Evolutionary conservation across 495 filamentous ascomycete genomes (phyloP).

Genomic region (Pseudomonodictys pantanalensis): DNA sequence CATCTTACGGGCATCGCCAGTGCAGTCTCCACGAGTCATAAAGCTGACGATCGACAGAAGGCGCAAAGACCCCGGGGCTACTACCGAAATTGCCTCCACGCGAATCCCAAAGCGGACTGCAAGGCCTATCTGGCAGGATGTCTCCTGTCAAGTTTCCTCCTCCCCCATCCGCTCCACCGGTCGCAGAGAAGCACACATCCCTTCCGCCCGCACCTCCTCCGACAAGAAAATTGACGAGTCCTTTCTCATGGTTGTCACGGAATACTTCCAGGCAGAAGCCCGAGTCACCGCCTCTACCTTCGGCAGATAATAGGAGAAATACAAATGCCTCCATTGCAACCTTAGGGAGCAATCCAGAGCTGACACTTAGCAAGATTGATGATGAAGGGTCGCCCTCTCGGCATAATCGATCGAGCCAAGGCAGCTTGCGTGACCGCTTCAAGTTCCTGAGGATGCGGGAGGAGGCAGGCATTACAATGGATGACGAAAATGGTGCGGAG

Average conservation of each 20-base stretch:
- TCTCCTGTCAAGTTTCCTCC: conserved; percentile 32
- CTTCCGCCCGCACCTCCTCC: conserved; percentile 41
- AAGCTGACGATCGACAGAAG: conserved; percentile 20
- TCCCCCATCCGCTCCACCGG: conserved; percentile 23
- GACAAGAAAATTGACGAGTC: conserved; percentile 68
- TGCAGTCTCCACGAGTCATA: neutral
- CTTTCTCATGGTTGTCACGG: conserved; percentile 83
- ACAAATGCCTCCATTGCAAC: conserved; percentile 74
- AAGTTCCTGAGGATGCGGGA: conserved; percentile 78
- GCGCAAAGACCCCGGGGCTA: conserved; percentile 11
- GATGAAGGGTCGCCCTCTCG: conserved; percentile 56
- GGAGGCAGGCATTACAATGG: conserved; percentile 60
- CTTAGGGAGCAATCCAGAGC: conserved; percentile 68
- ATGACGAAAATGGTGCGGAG: conserved; percentile 49
- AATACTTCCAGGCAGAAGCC: conserved; percentile 62
- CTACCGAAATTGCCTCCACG: conserved; percentile 32
- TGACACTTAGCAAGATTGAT: conserved; percentile 67
- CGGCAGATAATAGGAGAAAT: conserved; percentile 59
- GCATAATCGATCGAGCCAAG: conserved; percentile 56
- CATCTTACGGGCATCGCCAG: no score
- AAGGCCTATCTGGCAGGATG: conserved; percentile 30
- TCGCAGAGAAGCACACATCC: conserved; percentile 19
- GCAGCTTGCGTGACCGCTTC: conserved; percentile 80
- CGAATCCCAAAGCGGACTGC: conserved; percentile 16
- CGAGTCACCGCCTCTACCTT: conserved; percentile 51